A percentile compares a stretch with the other conserved stretches of the same genome.
These are phyloP conservation scores for Ogataea pilisensis DNA, from an alignment of 805 yeast species.

Conservation along the genomic window DNA sequence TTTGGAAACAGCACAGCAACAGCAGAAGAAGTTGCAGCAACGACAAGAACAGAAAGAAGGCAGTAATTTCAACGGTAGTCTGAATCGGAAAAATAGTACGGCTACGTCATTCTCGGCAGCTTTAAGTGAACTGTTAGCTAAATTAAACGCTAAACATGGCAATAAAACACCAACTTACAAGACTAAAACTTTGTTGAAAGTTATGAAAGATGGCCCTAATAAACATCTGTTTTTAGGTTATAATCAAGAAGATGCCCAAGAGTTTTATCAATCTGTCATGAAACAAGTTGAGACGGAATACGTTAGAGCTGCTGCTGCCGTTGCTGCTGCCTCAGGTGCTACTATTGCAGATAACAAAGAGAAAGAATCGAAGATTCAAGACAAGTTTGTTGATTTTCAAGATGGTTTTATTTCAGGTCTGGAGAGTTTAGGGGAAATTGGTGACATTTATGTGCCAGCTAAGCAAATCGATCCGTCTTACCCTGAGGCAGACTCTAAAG, in stretches of 20 bases:
- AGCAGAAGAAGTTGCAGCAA: background rate
- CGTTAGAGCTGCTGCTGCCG: conserved; percentile 29
- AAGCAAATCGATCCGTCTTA: conserved; percentile 72
- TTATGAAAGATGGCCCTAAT: conserved; percentile 75
- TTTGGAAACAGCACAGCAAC: conserved; percentile 37
- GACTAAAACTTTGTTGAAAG: conserved; percentile 55
- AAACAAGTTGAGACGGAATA: conserved; percentile 59
- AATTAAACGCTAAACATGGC: conserved; percentile 54
- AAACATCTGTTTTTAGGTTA: conserved; percentile 76
- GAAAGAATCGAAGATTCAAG: conserved; percentile 25
- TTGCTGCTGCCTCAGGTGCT: background rate
- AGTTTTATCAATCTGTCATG: conserved; percentile 80
- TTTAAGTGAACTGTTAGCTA: conserved; percentile 46
- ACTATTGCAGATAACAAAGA: conserved; percentile 10
- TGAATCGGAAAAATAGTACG: background rate
- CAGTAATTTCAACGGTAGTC: background rate
- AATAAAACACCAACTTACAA: conserved; percentile 54
- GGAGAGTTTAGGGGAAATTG: conserved; percentile 52
- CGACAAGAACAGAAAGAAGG: background rate
- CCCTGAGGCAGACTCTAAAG: conserved; percentile 38
- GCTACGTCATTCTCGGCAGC: conserved; percentile 45
- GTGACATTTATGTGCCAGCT: conserved; percentile 68
- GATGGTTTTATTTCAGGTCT: conserved; percentile 34
- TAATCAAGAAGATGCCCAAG: conserved; percentile 96
- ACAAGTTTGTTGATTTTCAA: conserved; percentile 22